These are phyloP conservation scores for Nematocida major DNA, from an alignment of 371 early-diverging fungal species.

Conservation along the genomic window DNA sequence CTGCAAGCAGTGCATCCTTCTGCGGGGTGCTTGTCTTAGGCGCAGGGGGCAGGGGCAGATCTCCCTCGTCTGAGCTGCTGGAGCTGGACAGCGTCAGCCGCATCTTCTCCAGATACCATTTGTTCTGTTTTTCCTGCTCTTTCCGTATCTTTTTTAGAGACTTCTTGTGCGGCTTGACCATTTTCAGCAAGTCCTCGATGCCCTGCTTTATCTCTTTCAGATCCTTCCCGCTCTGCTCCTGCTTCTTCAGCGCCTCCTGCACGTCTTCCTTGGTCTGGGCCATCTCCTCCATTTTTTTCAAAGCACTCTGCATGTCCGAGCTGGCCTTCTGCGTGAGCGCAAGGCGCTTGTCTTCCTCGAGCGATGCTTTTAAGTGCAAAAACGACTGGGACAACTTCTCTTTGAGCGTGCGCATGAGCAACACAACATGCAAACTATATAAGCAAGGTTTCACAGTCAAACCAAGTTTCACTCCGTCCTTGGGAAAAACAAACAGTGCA, in stretches of 20 bases:
- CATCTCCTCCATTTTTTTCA: neutral
- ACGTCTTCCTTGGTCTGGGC: neutral
- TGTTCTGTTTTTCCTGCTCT: neutral
- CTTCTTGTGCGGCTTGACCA: neutral
- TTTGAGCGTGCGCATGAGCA: slow-evolving; percentile 33
- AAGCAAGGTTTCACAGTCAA: too few species aligned
- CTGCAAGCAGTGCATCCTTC: too few species aligned
- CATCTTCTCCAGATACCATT: neutral
- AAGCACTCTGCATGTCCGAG: neutral
- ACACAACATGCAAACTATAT: neutral
- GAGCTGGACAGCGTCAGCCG: neutral
- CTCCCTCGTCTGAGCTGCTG: neutral
- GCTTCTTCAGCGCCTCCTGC: neutral
- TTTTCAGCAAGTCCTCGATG: neutral
- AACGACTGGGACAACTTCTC: slow-evolving; percentile 33
- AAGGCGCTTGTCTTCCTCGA: neutral
- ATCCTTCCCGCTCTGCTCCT: neutral
- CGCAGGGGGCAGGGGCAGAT: too few species aligned
- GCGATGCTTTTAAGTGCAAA: slow-evolving; percentile 11
- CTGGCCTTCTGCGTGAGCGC: neutral
- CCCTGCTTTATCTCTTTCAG: neutral
- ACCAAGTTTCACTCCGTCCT: too few species aligned
- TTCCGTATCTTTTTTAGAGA: neutral
- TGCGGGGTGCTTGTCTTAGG: too few species aligned
- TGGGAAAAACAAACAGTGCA: too few species aligned